Evolutionary conservation across 306 rosid genomes (phyloP).

Genomic region (Comarum palustre): DNA sequence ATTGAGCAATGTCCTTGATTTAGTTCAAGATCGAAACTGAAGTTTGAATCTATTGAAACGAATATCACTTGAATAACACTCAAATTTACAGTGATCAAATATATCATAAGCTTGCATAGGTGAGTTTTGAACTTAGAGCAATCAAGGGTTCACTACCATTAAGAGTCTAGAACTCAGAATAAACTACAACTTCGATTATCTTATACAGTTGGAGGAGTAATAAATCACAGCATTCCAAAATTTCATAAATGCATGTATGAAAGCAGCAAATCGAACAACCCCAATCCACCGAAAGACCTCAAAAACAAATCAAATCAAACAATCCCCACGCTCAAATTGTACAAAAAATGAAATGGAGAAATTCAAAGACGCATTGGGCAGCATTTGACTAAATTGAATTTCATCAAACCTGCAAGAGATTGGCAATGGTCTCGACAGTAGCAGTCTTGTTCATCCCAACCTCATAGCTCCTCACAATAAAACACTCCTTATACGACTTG

Average conservation of each 20-base stretch:
- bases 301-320: neutral
- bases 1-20: neutral
- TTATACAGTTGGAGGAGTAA: neutral
- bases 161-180: neutral
- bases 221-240: neutral
- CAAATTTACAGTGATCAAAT: neutral
- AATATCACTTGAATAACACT: neutral
- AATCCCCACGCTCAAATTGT: neutral
- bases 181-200: neutral
- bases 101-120: neutral
- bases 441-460: slow-evolving; percentile 96
- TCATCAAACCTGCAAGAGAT: slow-evolving; percentile 72
- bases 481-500: slow-evolving; percentile 79
- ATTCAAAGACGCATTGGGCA: neutral
- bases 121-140: neutral
- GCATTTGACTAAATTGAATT: too few relatives aligned
- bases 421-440: slow-evolving; percentile 93
- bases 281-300: neutral
- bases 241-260: neutral
- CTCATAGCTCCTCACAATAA: slow-evolving; percentile 88
- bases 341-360: neutral
- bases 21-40: neutral
- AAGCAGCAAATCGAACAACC: neutral
- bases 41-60: neutral
- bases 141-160: neutral